Conservation (phyloP, 1,284 basidiomycete genomes). For the Waitea zeae region DNA sequence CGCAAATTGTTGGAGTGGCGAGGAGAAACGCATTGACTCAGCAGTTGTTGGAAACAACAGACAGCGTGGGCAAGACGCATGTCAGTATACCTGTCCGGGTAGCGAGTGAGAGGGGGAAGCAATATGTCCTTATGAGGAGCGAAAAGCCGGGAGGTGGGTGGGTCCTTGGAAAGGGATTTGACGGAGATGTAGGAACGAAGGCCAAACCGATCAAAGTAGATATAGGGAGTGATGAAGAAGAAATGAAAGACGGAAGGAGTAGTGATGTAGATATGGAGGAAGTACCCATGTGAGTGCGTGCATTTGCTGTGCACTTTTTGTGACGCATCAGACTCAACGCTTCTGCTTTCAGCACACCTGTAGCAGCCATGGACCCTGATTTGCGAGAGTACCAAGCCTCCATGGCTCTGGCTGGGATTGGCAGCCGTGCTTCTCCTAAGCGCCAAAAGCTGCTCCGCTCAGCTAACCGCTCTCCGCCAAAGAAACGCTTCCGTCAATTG, state of each 20-base stretch:
- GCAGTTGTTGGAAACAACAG: conserved; percentile 86
- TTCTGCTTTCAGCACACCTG: conserved; percentile 14
- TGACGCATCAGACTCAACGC: no score
- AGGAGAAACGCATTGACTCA: conserved; percentile 90
- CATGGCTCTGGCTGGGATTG: conserved; percentile 50
- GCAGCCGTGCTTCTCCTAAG: conserved; percentile 32
- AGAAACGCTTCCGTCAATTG: conserved; percentile 21
- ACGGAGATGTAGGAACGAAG: conserved; percentile 60
- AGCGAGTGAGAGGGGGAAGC: conserved; percentile 84
- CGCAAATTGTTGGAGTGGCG: conserved; percentile 83
- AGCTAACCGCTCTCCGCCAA: no score
- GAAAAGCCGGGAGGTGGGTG: conserved; percentile 74
- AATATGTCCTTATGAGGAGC: conserved; percentile 90
- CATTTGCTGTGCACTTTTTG: no score
- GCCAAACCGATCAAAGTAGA: conserved; percentile 80
- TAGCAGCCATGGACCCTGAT: conserved; percentile 35
- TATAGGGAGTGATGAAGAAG: conserved; percentile 49
- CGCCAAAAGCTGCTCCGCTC: no score
- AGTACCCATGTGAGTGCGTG: conserved; percentile 54
- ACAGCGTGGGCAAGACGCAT: conserved; percentile 81
- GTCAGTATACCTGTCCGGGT: conserved; percentile 85
- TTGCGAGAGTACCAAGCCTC: conserved; percentile 47
- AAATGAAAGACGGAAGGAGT: conserved; percentile 13
- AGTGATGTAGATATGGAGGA: conserved; percentile 10
- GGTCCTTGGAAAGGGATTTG: conserved; percentile 85